Evolutionary conservation across 1,139 yeast genomes (phyloP), one percentile per base, ranked within the genome.

Genomic region (Kazachstania sp.): DNA sequence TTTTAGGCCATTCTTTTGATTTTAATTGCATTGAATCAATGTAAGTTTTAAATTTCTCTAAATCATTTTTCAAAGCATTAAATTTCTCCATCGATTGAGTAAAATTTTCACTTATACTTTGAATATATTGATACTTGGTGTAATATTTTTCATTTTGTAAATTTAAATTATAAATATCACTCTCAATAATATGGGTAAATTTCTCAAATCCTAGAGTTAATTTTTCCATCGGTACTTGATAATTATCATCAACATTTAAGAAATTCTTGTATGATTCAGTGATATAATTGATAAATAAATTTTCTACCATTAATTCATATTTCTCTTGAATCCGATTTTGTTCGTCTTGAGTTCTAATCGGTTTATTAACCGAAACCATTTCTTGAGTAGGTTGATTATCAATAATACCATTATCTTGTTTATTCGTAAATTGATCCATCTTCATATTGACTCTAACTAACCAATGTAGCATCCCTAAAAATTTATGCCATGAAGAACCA

Each of bases 401-500:
- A 18, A 61, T 42, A 4, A 36, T n/a, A 13, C 54, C 53, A 26
- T 53, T 50, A 49, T 61, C 61, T 39, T 60, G 41, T 16, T 54
- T 51, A 13, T 49, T 50, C 12, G 58, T 39, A n/a, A 71, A 67
- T 45, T 63, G 67, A 50, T 72, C 78, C 54, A 75, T 65, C 45
- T 77, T 71, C 30, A 71, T 68, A 54, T 75, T 78, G 36, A 83
- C 68, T 57, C 77, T 77, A 12, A 84, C 80, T 44, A 86, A 62
- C 95, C 95, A 86, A 63, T 83, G 80, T 34, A 87, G 69, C 75
- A 88, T 78, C 1, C 94, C 95, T 45, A 88, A 67, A 57, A 86
- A 84, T 20, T 78, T 76, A 16, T 87, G 90, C 97, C 97, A 87
- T 58, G 83, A 83, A 49, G 83, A 83, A 1, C 95, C 95, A 1